These are phyloP conservation scores for Epichloe typhina DNA, from an alignment of 2,329 filamentous ascomycete genomes.

Conservation along the genomic window DNA sequence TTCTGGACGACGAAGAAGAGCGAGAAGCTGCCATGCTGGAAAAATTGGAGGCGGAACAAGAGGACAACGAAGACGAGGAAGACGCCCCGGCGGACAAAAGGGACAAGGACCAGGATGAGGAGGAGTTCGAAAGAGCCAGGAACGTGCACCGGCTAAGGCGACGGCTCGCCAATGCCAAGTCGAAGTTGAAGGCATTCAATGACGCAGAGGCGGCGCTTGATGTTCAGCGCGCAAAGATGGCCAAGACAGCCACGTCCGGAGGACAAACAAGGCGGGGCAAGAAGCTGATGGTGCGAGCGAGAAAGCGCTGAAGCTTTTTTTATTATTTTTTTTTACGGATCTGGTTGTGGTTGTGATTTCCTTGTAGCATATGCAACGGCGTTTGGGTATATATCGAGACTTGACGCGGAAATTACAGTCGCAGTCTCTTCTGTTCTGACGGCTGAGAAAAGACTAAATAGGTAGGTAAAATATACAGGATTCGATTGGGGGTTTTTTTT, in stretches of 20 bases:
- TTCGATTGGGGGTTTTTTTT: neutral
- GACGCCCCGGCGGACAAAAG: constrained; percentile 6
- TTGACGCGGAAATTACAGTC: neutral
- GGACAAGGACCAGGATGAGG: constrained; percentile 15
- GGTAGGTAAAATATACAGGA: too few species aligned
- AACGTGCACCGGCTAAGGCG: constrained; percentile 31
- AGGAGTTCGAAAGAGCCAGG: constrained; percentile 27
- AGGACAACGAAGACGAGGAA: constrained; percentile 11
- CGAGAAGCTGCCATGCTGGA: constrained; percentile 18
- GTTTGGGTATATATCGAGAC: neutral
- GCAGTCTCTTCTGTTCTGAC: neutral
- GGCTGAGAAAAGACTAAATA: constrained; percentile 4
- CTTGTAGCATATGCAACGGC: neutral
- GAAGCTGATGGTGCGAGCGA: constrained; percentile 48
- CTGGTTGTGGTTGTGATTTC: neutral
- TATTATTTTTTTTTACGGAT: constrained; percentile 5
- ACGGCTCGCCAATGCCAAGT: constrained; percentile 36
- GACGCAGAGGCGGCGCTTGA: constrained; percentile 44
- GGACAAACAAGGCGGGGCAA: constrained; percentile 46
- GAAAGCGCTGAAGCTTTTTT: constrained; percentile 37
- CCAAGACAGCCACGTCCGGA: constrained; percentile 48
- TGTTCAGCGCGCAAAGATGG: constrained; percentile 48
- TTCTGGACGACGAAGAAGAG: constrained; percentile 29
- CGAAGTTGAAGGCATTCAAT: constrained; percentile 41
- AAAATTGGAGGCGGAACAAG: constrained; percentile 19